phyloP scores from a whole-genome alignment of 768 basidiomycete genomes.

The Asterophora lycoperdoides region DNA sequence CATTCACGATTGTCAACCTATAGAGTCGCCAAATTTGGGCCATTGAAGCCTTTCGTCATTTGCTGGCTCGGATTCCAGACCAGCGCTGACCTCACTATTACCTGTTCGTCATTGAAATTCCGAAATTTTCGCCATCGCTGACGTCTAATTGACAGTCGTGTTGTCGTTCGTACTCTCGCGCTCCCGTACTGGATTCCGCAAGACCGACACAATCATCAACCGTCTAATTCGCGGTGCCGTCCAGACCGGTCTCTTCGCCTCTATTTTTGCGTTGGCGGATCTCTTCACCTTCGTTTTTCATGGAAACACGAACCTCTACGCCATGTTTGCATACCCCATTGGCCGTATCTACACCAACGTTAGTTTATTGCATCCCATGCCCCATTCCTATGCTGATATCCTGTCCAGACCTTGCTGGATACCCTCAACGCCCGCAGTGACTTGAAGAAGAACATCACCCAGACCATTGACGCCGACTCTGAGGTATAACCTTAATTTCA shows the following conservation, averaged over 20 bases:
- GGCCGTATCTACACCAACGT: constrained; percentile 42
- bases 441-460: constrained; percentile 23
- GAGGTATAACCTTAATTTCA: constrained; percentile 15
- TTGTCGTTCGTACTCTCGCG: constrained; percentile 32
- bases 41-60: constrained; percentile 38
- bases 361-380: constrained; percentile 7
- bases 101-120: constrained; percentile 26
- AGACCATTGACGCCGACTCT: constrained; percentile 26
- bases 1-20: background rate
- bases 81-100: constrained; percentile 39
- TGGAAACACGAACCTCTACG: constrained; percentile 27
- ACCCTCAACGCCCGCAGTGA: constrained; percentile 38
- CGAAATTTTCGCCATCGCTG: background rate
- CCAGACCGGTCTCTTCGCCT: constrained; percentile 51
- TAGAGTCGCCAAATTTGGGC: constrained; percentile 40
- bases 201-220: constrained; percentile 49
- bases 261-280: constrained; percentile 48
- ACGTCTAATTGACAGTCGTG: constrained; percentile 15
- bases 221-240: constrained; percentile 51
- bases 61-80: constrained; percentile 48
- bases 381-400: background rate
- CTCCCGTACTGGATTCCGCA: constrained; percentile 47
- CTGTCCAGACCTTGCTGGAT: constrained; percentile 37
- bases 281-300: constrained; percentile 37
- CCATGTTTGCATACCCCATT: constrained; percentile 24